Evolutionary conservation across 2,329 filamentous ascomycete species (phyloP), one percentile per base, ranked within the genome.

Genomic region (Aspergillus pseudoterreus): DNA sequence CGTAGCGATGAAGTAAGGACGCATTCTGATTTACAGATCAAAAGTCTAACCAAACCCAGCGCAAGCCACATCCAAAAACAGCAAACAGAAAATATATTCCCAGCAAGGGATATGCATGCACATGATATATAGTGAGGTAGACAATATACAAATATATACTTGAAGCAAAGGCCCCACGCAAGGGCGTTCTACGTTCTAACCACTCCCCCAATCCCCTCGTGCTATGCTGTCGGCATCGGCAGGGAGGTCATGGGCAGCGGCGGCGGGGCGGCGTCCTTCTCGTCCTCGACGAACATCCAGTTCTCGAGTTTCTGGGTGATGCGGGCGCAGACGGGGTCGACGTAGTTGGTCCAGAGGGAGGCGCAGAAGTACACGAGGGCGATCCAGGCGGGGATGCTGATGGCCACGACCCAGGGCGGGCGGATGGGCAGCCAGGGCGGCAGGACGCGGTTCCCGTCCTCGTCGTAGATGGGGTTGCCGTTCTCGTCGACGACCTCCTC

Each of bases 261-360:
- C 22, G 54, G 47, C 3, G 58, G 49, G 5, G 50, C 46, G 15
- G 39, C n/a, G 19, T 42, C 39, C 52, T 78, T 72, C 43, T 75
- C 68, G 14, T 68, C 65, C 38, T 70, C 67, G 27, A 75, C 73
- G 53, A 79, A 80, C 60, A 79, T 75, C 52, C 62, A 65, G 47
- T 72, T 72, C 56, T 80, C 78, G 53, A 80, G 56, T 66, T 71
- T 75, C 56, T 74, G 71, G 4, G 78, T 79, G 30, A 75, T 63
- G 48, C 69, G 67, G 0, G 77, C 78, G 56, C 78, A 81, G 52
- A 74, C 72, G 3, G 73, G 70, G 57, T 81, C 78, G 17, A 81
- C 76, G 58, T 78, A 79, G 17, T 68, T 74, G 27, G 77, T 80
- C 78, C 78, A 81, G 47, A 77, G 63, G 54, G 74, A 72, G 0